Evolutionary conservation across 352 stramenopile species (phyloP).

Genomic region (Globisporangium nunn): DNA sequence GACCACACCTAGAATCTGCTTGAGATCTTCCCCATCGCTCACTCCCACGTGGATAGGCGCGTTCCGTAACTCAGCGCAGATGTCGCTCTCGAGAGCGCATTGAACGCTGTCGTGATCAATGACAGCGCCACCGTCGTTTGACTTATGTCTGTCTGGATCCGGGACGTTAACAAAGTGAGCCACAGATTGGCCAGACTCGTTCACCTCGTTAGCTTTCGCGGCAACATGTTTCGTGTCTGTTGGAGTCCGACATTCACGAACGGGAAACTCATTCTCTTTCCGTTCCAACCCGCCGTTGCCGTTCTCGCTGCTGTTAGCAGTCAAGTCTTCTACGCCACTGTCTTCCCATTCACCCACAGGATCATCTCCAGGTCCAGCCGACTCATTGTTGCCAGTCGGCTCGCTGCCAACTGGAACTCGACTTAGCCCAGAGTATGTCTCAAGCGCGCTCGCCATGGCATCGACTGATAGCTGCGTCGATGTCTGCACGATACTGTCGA

Average conservation of each 20-base stretch:
- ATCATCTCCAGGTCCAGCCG: background rate
- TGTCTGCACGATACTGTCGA: conserved; percentile 1
- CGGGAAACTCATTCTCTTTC: background rate
- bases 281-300: too few species aligned
- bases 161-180: background rate
- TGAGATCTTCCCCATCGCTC: too few species aligned
- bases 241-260: background rate
- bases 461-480: conserved; percentile 4
- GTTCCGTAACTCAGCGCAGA: background rate
- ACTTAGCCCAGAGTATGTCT: conserved; percentile 2
- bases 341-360: too few species aligned
- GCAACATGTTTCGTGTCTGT: background rate
- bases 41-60: background rate
- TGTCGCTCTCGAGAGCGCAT: background rate
- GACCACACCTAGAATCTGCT: background rate
- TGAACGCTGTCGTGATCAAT: background rate
- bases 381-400: background rate
- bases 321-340: background rate
- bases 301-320: background rate
- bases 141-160: background rate
- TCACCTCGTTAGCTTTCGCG: background rate
- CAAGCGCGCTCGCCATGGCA: conserved; percentile 3
- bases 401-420: background rate
- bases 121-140: too few species aligned
- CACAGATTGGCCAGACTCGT: background rate